Conservation (phyloP, 768 basidiomycete species). For the Collybia sp. region DNA sequence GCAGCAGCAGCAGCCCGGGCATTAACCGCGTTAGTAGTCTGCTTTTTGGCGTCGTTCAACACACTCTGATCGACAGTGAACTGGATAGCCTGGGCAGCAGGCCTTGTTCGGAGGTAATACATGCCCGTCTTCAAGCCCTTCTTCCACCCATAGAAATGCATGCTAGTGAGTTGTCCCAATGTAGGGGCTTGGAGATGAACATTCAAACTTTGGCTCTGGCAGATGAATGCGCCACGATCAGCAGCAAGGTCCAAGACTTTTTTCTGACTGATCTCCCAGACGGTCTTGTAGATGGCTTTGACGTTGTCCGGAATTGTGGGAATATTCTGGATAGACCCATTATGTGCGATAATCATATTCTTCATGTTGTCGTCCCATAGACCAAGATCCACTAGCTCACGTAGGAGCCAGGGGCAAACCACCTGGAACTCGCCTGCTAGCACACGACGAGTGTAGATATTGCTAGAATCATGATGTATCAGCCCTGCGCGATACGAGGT, state of each 20-base stretch:
- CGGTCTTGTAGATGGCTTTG: slow-evolving; percentile 99
- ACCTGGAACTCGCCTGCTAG: slow-evolving; percentile 99
- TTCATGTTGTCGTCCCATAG: slow-evolving; percentile 99
- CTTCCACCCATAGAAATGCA: slow-evolving; percentile 99
- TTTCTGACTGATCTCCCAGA: slow-evolving; percentile 99
- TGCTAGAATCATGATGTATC: slow-evolving; percentile 40
- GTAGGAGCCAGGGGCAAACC: slow-evolving; percentile 98
- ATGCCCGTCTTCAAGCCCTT: slow-evolving; percentile 98
- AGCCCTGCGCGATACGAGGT: no score
- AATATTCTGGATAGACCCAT: slow-evolving; percentile 85
- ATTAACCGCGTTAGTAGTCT: slow-evolving; percentile 26
- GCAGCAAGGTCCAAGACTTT: slow-evolving; percentile 96
- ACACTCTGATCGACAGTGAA: slow-evolving; percentile 90
- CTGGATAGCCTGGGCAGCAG: slow-evolving; percentile 94
- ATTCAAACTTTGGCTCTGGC: slow-evolving; percentile 93
- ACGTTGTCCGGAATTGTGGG: slow-evolving; percentile 84
- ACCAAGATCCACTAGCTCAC: slow-evolving; percentile 91
- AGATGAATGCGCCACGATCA: slow-evolving; percentile 98
- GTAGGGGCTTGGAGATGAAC: slow-evolving; percentile 89
- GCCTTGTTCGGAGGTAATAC: slow-evolving; percentile 94
- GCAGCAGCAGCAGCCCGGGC: slow-evolving; percentile 18
- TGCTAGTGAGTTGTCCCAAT: slow-evolving; percentile 86
- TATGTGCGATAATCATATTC: slow-evolving; percentile 97
- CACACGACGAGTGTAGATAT: slow-evolving; percentile 98
- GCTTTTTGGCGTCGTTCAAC: slow-evolving; percentile 59